Evolutionary conservation across 2,329 filamentous ascomycete species (phyloP), one percentile per base, ranked within the genome.

Genomic region (Exserohilum turcica): DNA sequence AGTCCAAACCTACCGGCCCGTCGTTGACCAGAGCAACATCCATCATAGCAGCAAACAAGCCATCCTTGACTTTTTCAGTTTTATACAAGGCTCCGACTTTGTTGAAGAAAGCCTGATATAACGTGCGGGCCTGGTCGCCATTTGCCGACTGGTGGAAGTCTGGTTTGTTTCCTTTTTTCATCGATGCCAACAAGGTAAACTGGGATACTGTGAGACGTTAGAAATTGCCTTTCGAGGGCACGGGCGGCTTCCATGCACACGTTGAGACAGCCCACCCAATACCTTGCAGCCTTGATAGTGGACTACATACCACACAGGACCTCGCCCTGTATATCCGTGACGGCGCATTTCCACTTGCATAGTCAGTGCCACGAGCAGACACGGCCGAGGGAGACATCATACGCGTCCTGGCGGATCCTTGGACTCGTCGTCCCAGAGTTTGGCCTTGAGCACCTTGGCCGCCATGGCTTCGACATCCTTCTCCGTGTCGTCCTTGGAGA

Each of bases 21-120:
- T 97, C 93, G 63, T 97, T 97, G 43, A 97, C 86, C 27, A 97
- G 77, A 43, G 90, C 89, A 53, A 99, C 93, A 70, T 97, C 89
- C 94, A 99, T 99, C 92, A 96, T 97, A 43, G 94, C 94, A 71
- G 96, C 93, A 74, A 99, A 99, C 27, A 93, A 86, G n/a, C 95
- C 94, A 72, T 99, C 88, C 72, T 96, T 92, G 53, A 99, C 92
- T 59, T 82, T 87, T 7, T 91, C 89, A 6, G 83, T 75, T 5
- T 79, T 74, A 73, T 97, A 96, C 2, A 86, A 81, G 48, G 86
- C 81, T 64, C 86, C 83, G 36, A 97, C 86, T 64, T 89, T 90
- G 44, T 84, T 78, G 64, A 92, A 85, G 77, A 99, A 97, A 70
- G 88, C 82, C 49, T 92, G 85, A 72, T 97, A 99, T 6, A 97